Conservation (phyloP, 306 rosid species). For the Glycyrrhiza uralensis region DNA sequence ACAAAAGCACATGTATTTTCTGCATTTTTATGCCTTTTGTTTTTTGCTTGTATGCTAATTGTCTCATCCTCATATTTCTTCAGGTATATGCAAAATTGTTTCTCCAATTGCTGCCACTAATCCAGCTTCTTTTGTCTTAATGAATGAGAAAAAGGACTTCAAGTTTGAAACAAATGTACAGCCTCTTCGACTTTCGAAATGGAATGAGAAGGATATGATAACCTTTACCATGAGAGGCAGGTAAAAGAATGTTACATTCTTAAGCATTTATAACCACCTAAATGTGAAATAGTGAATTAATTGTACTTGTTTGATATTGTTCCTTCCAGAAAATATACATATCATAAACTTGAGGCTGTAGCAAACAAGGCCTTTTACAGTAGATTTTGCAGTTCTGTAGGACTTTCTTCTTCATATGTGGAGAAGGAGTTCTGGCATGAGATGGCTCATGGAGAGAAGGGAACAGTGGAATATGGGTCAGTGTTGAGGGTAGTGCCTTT, state of each 20-base stretch:
- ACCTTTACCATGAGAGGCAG: constrained; percentile 33
- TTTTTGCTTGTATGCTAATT: neutral
- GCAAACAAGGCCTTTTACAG: constrained; percentile 26
- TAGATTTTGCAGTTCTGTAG: constrained; percentile 21
- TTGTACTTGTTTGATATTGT: neutral
- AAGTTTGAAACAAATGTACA: constrained; percentile 42
- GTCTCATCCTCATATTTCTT: constrained; percentile 17
- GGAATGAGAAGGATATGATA: constrained; percentile 24
- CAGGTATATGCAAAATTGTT: constrained; percentile 50
- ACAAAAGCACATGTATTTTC: neutral
- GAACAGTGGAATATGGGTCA: constrained; percentile 43
- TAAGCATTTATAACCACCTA: neutral
- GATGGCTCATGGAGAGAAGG: constrained; percentile 28
- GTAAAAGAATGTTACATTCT: neutral
- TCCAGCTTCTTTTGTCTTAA: constrained; percentile 29
- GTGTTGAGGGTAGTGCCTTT: constrained; percentile 42
- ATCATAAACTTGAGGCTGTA: constrained; percentile 7
- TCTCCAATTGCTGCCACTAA: constrained; percentile 34
- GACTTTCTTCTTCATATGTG: constrained; percentile 24
- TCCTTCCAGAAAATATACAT: constrained; percentile 19
- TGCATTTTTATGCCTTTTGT: neutral
- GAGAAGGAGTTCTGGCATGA: constrained; percentile 43
- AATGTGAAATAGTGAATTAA: neutral
- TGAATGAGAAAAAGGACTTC: constrained; percentile 32
- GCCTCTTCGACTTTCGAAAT: constrained; percentile 37